A percentile compares a stretch with the other conserved stretches of the same genome.
Evolutionary conservation across 768 basidiomycete genomes (phyloP).

Genomic region (Termitomyces bulborhizus): DNA sequence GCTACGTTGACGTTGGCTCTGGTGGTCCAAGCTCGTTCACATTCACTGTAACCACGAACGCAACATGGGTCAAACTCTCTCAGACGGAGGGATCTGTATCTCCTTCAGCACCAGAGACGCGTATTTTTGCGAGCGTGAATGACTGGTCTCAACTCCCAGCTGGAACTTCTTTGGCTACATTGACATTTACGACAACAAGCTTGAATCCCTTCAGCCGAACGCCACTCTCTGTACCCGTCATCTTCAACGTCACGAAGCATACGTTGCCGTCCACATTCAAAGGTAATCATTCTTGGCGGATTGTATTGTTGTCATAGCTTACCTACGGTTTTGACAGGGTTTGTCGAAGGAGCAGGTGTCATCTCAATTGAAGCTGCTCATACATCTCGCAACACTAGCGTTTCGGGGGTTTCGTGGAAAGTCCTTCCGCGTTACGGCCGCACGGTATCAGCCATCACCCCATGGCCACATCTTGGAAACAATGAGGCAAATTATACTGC

Average conservation of each 20-base stretch:
- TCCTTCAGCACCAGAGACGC: slow-evolving; percentile 38
- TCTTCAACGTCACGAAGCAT: slow-evolving; percentile 31
- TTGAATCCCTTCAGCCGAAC: slow-evolving; percentile 24
- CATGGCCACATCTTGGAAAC: slow-evolving; percentile 44
- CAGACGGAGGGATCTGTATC: slow-evolving; percentile 43
- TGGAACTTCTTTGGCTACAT: slow-evolving; percentile 28
- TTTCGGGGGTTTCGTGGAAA: slow-evolving; percentile 49
- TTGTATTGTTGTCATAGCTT: not conserved
- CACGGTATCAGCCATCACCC: slow-evolving; percentile 57
- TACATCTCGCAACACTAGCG: slow-evolving; percentile 38
- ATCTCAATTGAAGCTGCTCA: slow-evolving; percentile 66
- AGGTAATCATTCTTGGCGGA: slow-evolving; percentile 26
- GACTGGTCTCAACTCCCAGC: slow-evolving; percentile 50
- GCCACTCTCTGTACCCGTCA: slow-evolving; percentile 23
- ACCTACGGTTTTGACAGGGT: slow-evolving; percentile 29
- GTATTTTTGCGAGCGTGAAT: slow-evolving; percentile 46
- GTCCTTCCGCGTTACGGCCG: slow-evolving; percentile 56
- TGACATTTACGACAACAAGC: slow-evolving; percentile 43
- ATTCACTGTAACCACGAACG: slow-evolving; percentile 45
- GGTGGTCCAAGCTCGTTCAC: slow-evolving; percentile 55
- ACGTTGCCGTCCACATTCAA: slow-evolving; percentile 37
- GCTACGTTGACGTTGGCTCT: slow-evolving; percentile 56
- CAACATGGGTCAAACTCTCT: slow-evolving; percentile 47
- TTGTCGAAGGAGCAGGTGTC: slow-evolving; percentile 58
- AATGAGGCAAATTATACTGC: slow-evolving; percentile 51